phyloP scores from a whole-genome alignment of 805 yeast genomes.

The Sungouiozyma ichnusensis region DNA sequence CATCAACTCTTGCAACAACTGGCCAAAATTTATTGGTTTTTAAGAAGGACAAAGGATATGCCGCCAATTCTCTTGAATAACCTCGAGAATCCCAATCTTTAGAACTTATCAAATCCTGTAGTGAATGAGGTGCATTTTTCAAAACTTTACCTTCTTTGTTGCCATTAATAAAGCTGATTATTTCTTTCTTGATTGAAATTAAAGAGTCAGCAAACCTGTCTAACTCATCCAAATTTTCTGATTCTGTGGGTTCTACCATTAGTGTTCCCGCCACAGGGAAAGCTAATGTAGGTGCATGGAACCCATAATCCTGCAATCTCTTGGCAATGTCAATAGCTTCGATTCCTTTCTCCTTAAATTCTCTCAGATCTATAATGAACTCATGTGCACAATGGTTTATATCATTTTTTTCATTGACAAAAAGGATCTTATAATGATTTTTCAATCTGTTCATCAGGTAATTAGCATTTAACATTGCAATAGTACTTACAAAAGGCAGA shows the following conservation, averaged over 20 bases:
- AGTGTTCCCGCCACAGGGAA: constrained; percentile 97
- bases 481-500: constrained; percentile 73
- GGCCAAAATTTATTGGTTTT: constrained; percentile 87
- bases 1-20: constrained; percentile 83
- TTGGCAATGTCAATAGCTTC: constrained; percentile 97
- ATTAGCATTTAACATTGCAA: constrained; percentile 92
- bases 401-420: constrained; percentile 36
- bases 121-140: constrained; percentile 87
- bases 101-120: constrained; percentile 61
- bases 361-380: constrained; percentile 84
- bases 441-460: constrained; percentile 79
- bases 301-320: constrained; percentile 94
- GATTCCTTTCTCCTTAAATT: constrained; percentile 64
- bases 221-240: constrained; percentile 78
- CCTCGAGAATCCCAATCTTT: constrained; percentile 75
- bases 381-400: constrained; percentile 89
- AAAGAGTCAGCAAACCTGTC: constrained; percentile 85
- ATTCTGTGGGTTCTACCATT: constrained; percentile 97
- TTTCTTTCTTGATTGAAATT: constrained; percentile 74
- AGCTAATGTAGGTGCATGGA: constrained; percentile 98
- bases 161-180: constrained; percentile 58
- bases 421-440: constrained; percentile 64
- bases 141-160: constrained; percentile 58
- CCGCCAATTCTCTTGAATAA: constrained; percentile 87
- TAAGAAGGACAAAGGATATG: constrained; percentile 75